These are phyloP conservation scores for Omphalotus olearius DNA, from an alignment of 1,284 basidiomycete genomes.

Conservation along the genomic window DNA sequence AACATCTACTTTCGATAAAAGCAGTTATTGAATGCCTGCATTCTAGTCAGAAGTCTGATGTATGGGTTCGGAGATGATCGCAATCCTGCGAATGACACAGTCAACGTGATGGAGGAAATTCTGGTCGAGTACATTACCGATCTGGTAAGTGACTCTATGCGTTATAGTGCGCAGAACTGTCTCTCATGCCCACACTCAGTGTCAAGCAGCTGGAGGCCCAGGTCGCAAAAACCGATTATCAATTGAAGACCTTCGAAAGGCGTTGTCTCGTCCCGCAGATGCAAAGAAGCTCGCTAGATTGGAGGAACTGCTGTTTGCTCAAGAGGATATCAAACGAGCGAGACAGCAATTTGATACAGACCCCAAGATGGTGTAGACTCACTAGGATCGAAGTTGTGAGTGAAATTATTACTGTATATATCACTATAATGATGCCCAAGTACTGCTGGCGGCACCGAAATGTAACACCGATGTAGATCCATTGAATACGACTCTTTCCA, in stretches of 20 bases:
- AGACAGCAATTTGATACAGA: conserved; percentile 66
- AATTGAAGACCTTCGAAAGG: conserved; percentile 77
- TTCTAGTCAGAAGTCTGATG: conserved; percentile 81
- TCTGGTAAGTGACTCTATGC: conserved; percentile 52
- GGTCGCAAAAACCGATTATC: conserved; percentile 69
- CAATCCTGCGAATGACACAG: conserved; percentile 81
- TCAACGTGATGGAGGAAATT: conserved; percentile 93
- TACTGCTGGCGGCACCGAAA: no score
- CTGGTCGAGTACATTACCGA: conserved; percentile 89
- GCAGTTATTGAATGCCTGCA: conserved; percentile 3
- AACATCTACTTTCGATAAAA: conserved; percentile 3
- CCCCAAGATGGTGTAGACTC: conserved; percentile 6
- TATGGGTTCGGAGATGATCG: conserved; percentile 94
- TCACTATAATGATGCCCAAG: no score
- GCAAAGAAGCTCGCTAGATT: conserved; percentile 84
- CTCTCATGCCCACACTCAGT: conserved; percentile 38
- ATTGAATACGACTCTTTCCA: no score
- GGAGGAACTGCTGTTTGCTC: conserved; percentile 88
- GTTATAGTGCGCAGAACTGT: conserved; percentile 14
- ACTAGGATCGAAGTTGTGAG: background rate
- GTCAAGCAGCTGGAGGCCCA: conserved; percentile 64
- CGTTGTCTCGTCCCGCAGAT: conserved; percentile 72
- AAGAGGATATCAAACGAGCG: conserved; percentile 89
- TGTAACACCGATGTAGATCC: no score
- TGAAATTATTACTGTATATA: no score